phyloP scores from a whole-genome alignment of 768 basidiomycete genomes.

The Termitomyces sp. region DNA sequence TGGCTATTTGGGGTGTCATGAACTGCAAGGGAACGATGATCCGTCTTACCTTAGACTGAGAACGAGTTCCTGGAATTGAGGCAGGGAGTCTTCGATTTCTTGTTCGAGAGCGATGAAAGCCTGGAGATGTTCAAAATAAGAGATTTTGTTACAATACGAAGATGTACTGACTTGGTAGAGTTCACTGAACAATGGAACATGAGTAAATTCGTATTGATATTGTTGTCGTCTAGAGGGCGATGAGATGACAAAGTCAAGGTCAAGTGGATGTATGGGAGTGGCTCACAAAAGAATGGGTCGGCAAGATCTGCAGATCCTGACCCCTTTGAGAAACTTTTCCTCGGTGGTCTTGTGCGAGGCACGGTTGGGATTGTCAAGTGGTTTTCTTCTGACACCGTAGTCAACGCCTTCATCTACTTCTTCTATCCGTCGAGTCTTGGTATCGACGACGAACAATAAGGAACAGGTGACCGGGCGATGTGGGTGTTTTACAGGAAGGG shows the following conservation, averaged over 20 bases:
- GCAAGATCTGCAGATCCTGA: conserved; percentile 84
- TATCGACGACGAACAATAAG: conserved; percentile 80
- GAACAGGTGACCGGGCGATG: conserved; percentile 70
- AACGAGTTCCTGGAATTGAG: conserved; percentile 84
- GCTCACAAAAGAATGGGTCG: conserved; percentile 74
- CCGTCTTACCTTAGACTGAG: conserved; percentile 52
- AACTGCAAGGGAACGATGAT: neutral
- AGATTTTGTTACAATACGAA: neutral
- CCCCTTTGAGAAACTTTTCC: conserved; percentile 83
- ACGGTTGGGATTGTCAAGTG: conserved; percentile 22
- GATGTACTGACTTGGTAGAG: conserved; percentile 57
- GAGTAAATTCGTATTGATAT: conserved; percentile 57
- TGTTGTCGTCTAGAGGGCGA: conserved; percentile 61
- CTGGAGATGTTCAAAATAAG: conserved; percentile 24
- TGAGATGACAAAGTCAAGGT: neutral
- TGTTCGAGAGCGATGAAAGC: conserved; percentile 71
- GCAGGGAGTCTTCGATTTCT: conserved; percentile 86
- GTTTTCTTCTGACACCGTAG: conserved; percentile 66
- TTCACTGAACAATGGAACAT: conserved; percentile 55
- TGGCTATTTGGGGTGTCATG: too few species aligned
- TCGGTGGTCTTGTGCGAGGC: conserved; percentile 47
- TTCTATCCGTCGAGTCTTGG: conserved; percentile 69
- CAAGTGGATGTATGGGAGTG: neutral
- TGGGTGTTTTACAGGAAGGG: conserved; percentile 71
- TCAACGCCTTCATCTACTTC: conserved; percentile 81